Base-by-base conservation (phyloP, 495 filamentous ascomycete genomes). In the Barbatosphaeria neglecta region DNA sequence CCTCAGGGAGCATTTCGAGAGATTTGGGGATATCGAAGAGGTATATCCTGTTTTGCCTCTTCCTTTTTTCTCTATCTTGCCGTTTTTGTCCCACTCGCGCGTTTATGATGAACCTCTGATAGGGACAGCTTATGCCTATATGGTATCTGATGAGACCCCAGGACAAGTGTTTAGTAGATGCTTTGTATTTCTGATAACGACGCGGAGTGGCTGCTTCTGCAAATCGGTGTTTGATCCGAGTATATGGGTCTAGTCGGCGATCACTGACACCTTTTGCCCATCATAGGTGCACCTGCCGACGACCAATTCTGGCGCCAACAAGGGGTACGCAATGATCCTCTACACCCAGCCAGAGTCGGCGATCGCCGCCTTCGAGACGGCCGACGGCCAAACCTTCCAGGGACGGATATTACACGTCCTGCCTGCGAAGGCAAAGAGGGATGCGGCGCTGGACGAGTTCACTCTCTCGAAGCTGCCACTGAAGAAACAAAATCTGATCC, bases 71-170 rank as follows among this genome's bases (percentile, higher is more conserved):
- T 47, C 33, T 22, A 45, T 48, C 50, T 66, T 20, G 5, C 47
- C 28, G 45, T 44, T 57, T 49, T 15, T 44, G 49, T 38, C 43
- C 43, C n/a, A 41, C 42, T 41, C 43, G 49, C 49, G 53, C 57
- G 62, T 75, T 67, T 59, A 73, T 90, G 90, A 96, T 96, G 90
- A 96, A 82, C 65, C 78, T 78, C 83, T 83, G 90, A 95, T 97
- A 97, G 92, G 92, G 92, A 96, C 90, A 97, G 76, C 89, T 84
- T 80, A 96, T 92, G 82, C 80, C 83, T 50, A 35, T 50, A 50
- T 58, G 46, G 72, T 67, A 72, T 69, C 48, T 76, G 75, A 77
- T 74, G 75, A 65, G 68, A 75, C 67, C 51, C 51, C 69, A 73
- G 73, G 73, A 67, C 70, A 65, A 68, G 63, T 72, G 76, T 78